Base-by-base conservation (phyloP, 2,329 filamentous ascomycete species). In the Ophiosphaerella korrae region DNA sequence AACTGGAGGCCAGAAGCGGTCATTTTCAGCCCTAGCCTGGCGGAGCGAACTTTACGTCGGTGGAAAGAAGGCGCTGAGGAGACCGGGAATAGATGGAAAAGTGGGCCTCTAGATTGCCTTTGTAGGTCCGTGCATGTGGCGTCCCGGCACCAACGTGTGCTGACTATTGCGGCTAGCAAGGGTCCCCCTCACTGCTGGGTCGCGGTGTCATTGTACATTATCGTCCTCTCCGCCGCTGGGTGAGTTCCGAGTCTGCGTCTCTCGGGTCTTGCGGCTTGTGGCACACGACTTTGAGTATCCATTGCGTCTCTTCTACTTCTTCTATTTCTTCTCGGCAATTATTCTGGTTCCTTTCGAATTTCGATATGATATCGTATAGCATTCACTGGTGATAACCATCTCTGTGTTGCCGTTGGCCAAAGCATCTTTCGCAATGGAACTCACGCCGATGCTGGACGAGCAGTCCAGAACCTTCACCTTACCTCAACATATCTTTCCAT, bases 401-500 rank as follows among this genome's bases (percentile, higher is more conserved):
- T 34, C 39, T 8, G 40, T 26, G 21, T 12, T 37, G 37, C 18
- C 5, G 29, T 12, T 16, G 34, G 23, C 32, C 39, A 18, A 13
- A 9, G 21, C 2, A 23, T 2, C 13, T 18, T 14, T 36, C 41
- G 45, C 49, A 7, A 73, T 72, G 70, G 48, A 57, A 37, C 12
- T 42, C 46, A 49, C 53, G 9, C 48, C 55, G 16, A 44, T 29
- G 38, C 50, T 70, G 46, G 71, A 72, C 48, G 42, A 12, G 12
- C 63, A 62, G 12, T 73, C 69, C 39, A 31, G 16, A 7, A 66
- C 72, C 8, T 64, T 76, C 13, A 55, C 58, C 11, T 58, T 79
- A 2, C 70, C 75, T 5, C 36, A 52, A 11, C 50, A 64, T 32
- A 71, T 78, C 1, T 62, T 65, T 24, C 66, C 59, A 9, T 80